These are phyloP conservation scores for Tetrahymena elliotti DNA, from an alignment of 73 alveolate genomes.

Conservation along the genomic window DNA sequence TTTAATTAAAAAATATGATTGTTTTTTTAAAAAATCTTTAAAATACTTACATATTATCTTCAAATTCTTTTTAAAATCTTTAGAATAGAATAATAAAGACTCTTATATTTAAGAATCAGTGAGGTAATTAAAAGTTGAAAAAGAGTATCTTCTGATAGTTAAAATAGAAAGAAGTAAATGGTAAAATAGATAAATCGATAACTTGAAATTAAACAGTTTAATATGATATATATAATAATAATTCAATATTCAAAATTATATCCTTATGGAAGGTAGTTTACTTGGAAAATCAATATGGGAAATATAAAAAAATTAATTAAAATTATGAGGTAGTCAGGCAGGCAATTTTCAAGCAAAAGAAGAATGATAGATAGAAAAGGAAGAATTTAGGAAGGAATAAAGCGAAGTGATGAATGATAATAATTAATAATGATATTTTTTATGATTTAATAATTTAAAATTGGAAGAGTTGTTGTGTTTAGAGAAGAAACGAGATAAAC, in stretches of 20 bases:
- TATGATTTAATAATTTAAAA: not conserved
- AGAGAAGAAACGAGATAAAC: not conserved
- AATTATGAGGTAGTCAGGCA: not conserved
- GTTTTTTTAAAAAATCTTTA: no score
- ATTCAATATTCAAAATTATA: not conserved
- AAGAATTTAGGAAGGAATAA: not conserved
- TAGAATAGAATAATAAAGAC: no score
- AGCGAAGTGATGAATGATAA: not conserved
- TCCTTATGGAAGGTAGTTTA: not conserved
- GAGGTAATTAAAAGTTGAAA: no score
- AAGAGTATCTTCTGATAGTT: no score
- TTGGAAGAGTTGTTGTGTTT: slow-evolving; percentile 1
- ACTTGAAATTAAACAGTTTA: not conserved
- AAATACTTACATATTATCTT: no score
- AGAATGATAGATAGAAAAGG: not conserved
- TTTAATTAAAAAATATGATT: no score
- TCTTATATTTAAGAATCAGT: no score
- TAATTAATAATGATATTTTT: not conserved
- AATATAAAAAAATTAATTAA: no score
- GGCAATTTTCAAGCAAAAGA: not conserved
- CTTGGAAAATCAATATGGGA: no score
- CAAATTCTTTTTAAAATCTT: no score
- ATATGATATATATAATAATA: not conserved
- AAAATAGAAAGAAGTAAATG: not conserved
- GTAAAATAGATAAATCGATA: not conserved